Evolutionary conservation across 441 rosid species (phyloP).

Genomic region (Gossypium laxum): DNA sequence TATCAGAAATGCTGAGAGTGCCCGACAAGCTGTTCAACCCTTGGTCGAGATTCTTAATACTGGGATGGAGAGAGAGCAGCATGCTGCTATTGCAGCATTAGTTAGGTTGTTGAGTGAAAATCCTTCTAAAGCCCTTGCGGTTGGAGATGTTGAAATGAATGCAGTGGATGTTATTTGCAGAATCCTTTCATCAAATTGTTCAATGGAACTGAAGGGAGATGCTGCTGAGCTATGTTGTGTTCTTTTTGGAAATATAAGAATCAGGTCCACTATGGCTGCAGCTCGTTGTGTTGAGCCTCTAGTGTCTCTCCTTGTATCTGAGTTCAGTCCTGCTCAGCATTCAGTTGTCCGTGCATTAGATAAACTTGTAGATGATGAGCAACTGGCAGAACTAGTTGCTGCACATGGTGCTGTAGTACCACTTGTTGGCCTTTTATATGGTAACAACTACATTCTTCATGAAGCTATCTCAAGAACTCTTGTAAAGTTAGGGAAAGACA

Average conservation of each 20-base stretch:
- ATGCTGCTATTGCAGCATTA: slow-evolving; percentile 97
- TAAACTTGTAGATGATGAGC: slow-evolving; percentile 96
- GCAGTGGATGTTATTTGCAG: slow-evolving; percentile 98
- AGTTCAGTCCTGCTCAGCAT: slow-evolving; percentile 88
- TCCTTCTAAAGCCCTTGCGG: slow-evolving; percentile 89
- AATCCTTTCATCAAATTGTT: slow-evolving; percentile 86
- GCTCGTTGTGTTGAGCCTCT: slow-evolving; percentile 98
- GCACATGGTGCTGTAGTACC: slow-evolving; percentile 98
- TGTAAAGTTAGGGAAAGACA: slow-evolving; percentile 94
- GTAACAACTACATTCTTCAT: slow-evolving; percentile 81
- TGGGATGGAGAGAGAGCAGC: slow-evolving; percentile 94
- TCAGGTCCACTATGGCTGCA: slow-evolving; percentile 93
- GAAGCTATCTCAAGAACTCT: slow-evolving; percentile 94
- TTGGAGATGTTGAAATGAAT: slow-evolving; percentile 98
- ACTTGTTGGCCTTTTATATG: slow-evolving; percentile 95
- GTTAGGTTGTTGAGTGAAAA: slow-evolving; percentile 91
- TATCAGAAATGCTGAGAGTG: slow-evolving; percentile 84
- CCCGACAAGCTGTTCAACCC: slow-evolving; percentile 95
- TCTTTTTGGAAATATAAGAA: slow-evolving; percentile 83
- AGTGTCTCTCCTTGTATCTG: slow-evolving; percentile 85
- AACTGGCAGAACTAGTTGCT: slow-evolving; percentile 95
- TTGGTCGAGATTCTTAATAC: slow-evolving; percentile 93
- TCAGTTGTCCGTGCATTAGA: slow-evolving; percentile 92
- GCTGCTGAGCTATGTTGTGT: slow-evolving; percentile 97
- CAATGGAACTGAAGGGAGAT: slow-evolving; percentile 95